Percentiles rank a stretch among this genome's conserved stretches.
Evolutionary conservation across 2,329 filamentous ascomycete genomes (phyloP).

Genomic region (Aciculosporium take): DNA sequence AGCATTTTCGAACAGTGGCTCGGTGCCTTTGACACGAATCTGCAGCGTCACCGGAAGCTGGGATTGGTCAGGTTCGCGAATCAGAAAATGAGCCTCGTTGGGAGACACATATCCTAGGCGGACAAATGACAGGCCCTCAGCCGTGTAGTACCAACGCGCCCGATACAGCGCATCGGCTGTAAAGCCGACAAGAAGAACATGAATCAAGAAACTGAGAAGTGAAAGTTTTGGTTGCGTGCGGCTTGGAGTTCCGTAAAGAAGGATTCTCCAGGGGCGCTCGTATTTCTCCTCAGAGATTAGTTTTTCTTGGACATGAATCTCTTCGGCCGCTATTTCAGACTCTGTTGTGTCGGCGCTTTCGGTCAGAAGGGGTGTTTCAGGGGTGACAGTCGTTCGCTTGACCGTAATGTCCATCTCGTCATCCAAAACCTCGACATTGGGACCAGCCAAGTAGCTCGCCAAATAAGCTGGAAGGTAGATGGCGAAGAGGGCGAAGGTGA

Average conservation of each 20-base stretch:
- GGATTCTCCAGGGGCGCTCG: slow-evolving; percentile 43
- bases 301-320: slow-evolving; percentile 50
- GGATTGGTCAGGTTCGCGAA: slow-evolving; percentile 66
- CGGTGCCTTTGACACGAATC: slow-evolving; percentile 39
- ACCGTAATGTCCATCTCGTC: slow-evolving; percentile 45
- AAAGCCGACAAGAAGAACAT: slow-evolving; percentile 53
- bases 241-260: slow-evolving; percentile 65
- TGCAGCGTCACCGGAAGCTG: slow-evolving; percentile 66
- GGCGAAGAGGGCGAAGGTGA: slow-evolving; percentile 47
- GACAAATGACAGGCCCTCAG: slow-evolving; percentile 67
- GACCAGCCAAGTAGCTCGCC: slow-evolving; percentile 39
- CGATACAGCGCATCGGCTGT: slow-evolving; percentile 67
- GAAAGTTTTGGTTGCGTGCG: slow-evolving; percentile 54
- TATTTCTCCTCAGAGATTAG: slow-evolving; percentile 44
- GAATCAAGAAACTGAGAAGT: slow-evolving; percentile 54
- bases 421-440: slow-evolving; percentile 43
- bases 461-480: slow-evolving; percentile 53
- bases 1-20: slow-evolving; percentile 38
- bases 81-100: slow-evolving; percentile 61
- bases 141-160: slow-evolving; percentile 54
- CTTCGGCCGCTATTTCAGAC: slow-evolving; percentile 26
- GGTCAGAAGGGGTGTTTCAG: slow-evolving; percentile 14
- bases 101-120: slow-evolving; percentile 78
- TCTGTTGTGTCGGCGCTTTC: slow-evolving; percentile 20
- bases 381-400: slow-evolving; percentile 28